Conservation (phyloP, 108 stramenopile genomes). For the Mediolabrus comicus region DNA sequence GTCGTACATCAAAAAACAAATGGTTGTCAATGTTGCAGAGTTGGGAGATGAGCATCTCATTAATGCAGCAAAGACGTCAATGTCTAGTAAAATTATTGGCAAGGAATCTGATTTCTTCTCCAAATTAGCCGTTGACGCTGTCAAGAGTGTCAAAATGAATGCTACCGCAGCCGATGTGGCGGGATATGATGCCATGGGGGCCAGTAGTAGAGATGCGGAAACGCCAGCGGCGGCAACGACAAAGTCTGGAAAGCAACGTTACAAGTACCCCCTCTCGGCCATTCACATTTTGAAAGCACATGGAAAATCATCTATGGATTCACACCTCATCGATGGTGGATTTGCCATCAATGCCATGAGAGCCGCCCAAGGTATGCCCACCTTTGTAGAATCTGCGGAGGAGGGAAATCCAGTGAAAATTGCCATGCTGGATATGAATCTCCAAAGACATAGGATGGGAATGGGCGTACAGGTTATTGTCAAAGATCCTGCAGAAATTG, state of each 20-base stretch:
- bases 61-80: slow-evolving; percentile 94
- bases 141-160: slow-evolving; percentile 85
- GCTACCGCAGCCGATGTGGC: slow-evolving; percentile 52
- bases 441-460: slow-evolving; percentile 98
- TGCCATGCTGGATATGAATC: slow-evolving; percentile 97
- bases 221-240: slow-evolving; percentile 7
- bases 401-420: slow-evolving; percentile 79
- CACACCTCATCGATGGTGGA: slow-evolving; percentile 90
- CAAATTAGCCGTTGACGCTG: slow-evolving; percentile 94
- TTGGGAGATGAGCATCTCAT: slow-evolving; percentile 89
- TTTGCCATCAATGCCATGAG: slow-evolving; percentile 95
- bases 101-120: slow-evolving; percentile 94
- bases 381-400: slow-evolving; percentile 56
- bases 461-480: slow-evolving; percentile 97
- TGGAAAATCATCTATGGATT: slow-evolving; percentile 93
- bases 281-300: slow-evolving; percentile 99
- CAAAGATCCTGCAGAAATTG: slow-evolving; percentile 90
- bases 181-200: slow-evolving; percentile 49
- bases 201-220: slow-evolving; percentile 5
- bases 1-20: slow-evolving; percentile 90
- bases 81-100: slow-evolving; percentile 97
- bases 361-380: slow-evolving; percentile 98
- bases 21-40: slow-evolving; percentile 83
- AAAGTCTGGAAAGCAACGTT: slow-evolving; percentile 39
- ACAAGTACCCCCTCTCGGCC: slow-evolving; percentile 93